Base-by-base conservation (phyloP, 768 basidiomycete genomes). In the Strobilomyces dryophilus region DNA sequence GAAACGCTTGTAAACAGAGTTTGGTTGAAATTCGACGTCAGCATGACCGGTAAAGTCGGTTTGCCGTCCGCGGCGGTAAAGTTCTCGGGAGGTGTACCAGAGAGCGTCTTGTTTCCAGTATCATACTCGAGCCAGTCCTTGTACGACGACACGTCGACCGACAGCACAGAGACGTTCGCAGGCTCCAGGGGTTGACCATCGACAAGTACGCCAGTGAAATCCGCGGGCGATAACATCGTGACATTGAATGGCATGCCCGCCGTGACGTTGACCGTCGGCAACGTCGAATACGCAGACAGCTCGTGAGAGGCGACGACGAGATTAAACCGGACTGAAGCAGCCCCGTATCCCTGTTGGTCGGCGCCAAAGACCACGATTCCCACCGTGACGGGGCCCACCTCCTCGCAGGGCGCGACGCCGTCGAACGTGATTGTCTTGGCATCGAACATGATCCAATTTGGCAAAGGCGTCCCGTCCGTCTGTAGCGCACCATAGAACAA, bases 391-490 rank as follows among this genome's bases (percentile, higher is more conserved):
- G 79, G 79, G 7, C 72, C 71, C 26, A 67, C 61, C 37, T 72
- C 63, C 29, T 77, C 69, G 48, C 66, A 44, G 2, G 94, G 95
- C 4, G 85, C 79, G 20, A 88, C 78, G 10, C 95, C 95, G 57
- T 87, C 79, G 47, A 97, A 80, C 3, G 93, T 93, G 51, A 89
- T 70, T 15, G 79, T 79, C 18, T 73, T 59, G 12, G 81, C 65
- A 68, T 92, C 76, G 70, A 92, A 98, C 11, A 51, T 54, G 66
- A 95, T 74, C 88, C 92, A 97, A 9, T 69, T 57, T 1, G 93
- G 94, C 27, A 92, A 74, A 6, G 76, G 73, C 1, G 83, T 80
- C n/a, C 89, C 85, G 58, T 91, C 81, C 1, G 75, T 72, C 62
- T 80, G 79, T 32, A 79, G 75, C 26, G 85, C 83, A 10, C 77